Base-by-base conservation (phyloP, 2,329 filamentous ascomycete species). In the Scortechinia acanthostroma region DNA sequence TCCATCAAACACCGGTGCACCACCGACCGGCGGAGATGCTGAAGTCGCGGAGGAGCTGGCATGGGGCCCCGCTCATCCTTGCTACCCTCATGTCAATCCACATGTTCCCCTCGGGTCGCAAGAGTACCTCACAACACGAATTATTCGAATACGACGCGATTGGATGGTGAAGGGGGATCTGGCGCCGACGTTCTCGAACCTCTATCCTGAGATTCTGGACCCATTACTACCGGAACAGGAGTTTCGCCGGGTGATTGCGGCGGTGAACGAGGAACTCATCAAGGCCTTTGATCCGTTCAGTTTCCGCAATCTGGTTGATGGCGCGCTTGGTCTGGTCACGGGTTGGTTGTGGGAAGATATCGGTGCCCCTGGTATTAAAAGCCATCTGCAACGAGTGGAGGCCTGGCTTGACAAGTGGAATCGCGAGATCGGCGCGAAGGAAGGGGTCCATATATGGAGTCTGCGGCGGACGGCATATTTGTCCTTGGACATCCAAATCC, bases 141-240 rank as follows among this genome's bases (percentile, higher is more conserved):
- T 88, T 47, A 86, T 88, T 52, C 76, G 84, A 3, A 78, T 88
- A 44, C 73, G 74, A 49, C 69, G 84, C 16, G 83, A 88, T 58
- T 88, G 82, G 77, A 83, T 88, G 72, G 62, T 79, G 16, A 74
- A 73, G 47, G 84, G 83, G 5, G 84, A 88, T 57, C 64, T 86
- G 22, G 83, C 83, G 4, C 84, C 84, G 2, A 81, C 82, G 0
- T 88, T 83, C 58, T 81, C 80, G 21, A 87, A 87, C 53, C 68
- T 86, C 3, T 88, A 88, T 52, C 84, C 84, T 0, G 83, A 88
- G 55, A 84, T 88, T 46, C 67, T 88, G 4, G 81, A 86, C 50
- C 79, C 81, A 2, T 58, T 58, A 2, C 63, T 88, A 21, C 68
- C 69, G 1, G 84, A 88, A 55, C 73, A 77, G 48, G 78, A 84